phyloP scores from a whole-genome alignment of 805 yeast species.

The Grigorovia yakushimaensis region DNA sequence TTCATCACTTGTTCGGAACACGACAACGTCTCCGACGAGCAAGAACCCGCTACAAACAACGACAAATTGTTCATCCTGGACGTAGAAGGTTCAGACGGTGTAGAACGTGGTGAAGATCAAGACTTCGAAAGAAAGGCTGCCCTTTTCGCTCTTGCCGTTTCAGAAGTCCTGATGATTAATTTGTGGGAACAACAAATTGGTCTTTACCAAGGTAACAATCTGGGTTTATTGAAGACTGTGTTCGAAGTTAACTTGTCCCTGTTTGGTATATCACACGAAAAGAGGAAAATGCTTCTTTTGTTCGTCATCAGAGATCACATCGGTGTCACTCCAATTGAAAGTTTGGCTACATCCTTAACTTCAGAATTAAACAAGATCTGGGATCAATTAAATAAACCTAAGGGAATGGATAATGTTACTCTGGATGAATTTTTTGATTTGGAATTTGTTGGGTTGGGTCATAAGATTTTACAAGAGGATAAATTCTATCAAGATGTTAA shows the following conservation, averaged over 20 bases:
- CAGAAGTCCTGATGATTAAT: constrained; percentile 83
- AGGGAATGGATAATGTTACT: constrained; percentile 34
- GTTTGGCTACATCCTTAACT: constrained; percentile 57
- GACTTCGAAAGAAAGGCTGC: constrained; percentile 97
- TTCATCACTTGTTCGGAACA: constrained; percentile 25
- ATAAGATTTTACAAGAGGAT: constrained; percentile 73
- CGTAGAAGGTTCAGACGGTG: constrained; percentile 98
- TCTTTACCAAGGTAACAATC: constrained; percentile 92
- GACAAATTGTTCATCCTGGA: constrained; percentile 68
- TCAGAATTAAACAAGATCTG: constrained; percentile 71
- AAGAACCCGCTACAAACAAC: constrained; percentile 1
- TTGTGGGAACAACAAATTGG: constrained; percentile 98
- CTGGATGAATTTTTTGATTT: constrained; percentile 78
- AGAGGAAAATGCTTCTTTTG: constrained; percentile 57
- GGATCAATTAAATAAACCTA: constrained; percentile 68
- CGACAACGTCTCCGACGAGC: not conserved
- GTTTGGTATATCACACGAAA: constrained; percentile 48
- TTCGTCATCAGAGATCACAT: constrained; percentile 91
- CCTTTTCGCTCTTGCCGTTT: constrained; percentile 82
- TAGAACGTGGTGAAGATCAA: constrained; percentile 97
- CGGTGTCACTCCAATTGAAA: constrained; percentile 73
- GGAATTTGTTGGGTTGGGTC: constrained; percentile 72
- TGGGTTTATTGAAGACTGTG: constrained; percentile 91
- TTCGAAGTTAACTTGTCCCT: constrained; percentile 88
- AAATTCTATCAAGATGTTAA: constrained; percentile 54